A percentile compares a stretch with the other conserved stretches of the same genome.
Conservation (phyloP, 208 protist genomes). For the Trypanosoma mega region DNA sequence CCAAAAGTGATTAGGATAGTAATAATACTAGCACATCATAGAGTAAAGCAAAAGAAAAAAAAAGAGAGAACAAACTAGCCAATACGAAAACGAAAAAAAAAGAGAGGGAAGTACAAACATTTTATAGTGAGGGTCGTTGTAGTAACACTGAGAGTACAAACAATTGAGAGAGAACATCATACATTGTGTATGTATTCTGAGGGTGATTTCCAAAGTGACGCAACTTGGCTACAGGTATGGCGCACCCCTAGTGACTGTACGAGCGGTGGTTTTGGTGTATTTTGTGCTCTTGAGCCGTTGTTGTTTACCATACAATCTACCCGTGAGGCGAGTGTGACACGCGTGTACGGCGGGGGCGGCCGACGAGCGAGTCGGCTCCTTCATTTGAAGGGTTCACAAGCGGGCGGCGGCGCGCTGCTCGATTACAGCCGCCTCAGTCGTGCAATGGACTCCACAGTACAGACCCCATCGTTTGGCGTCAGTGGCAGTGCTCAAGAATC, state of each 20-base stretch:
- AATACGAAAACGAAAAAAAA: too few species aligned
- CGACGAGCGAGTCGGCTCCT: background rate
- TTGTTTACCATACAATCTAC: conserved; percentile 31
- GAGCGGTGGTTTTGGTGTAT: conserved; percentile 40
- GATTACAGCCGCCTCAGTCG: background rate
- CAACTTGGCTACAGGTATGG: conserved; percentile 49
- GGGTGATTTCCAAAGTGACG: background rate
- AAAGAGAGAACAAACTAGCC: too few species aligned
- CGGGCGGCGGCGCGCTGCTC: background rate
- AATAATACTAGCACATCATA: too few species aligned
- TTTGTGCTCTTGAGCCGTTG: conserved; percentile 36
- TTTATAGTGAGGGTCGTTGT: background rate
- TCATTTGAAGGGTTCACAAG: background rate
- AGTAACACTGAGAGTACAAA: background rate
- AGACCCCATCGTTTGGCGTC: too few species aligned
- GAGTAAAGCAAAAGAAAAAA: too few species aligned
- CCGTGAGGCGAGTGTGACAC: conserved; percentile 28
- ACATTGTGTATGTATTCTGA: background rate
- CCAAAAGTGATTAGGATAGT: too few species aligned
- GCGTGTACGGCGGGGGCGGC: conserved; percentile 29
- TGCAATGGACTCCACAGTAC: background rate
- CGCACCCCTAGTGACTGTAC: conserved; percentile 39
- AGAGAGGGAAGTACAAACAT: background rate
- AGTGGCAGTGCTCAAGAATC: too few species aligned
- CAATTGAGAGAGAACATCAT: too few species aligned